Evolutionary conservation across 2,329 filamentous ascomycete genomes (phyloP).

Genomic region (Ophiocordyceps camponoti-floridani): DNA sequence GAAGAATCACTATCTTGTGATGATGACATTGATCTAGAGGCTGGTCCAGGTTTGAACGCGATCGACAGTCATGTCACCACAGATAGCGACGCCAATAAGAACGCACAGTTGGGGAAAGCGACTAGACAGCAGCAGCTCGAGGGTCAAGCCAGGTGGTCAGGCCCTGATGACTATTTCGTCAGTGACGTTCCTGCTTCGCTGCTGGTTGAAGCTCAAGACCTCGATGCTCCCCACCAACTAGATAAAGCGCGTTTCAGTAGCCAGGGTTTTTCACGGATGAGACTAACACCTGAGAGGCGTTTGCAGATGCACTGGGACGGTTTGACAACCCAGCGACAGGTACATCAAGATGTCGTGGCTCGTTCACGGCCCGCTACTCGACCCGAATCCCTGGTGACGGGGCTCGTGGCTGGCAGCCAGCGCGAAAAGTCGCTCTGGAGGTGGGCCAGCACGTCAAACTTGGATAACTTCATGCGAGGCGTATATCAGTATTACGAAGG

Average conservation of each 20-base stretch:
- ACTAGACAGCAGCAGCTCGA: slow-evolving; percentile 1
- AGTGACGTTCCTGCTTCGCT: slow-evolving; percentile 48
- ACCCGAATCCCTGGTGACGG: slow-evolving; percentile 12
- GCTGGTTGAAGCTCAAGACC: slow-evolving; percentile 33
- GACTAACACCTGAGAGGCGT: neutral
- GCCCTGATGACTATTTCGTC: slow-evolving; percentile 29
- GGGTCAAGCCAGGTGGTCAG: slow-evolving; percentile 8
- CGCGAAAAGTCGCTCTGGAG: slow-evolving; percentile 73
- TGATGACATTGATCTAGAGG: slow-evolving; percentile 30
- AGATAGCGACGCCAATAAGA: slow-evolving; percentile 13
- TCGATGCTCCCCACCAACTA: neutral
- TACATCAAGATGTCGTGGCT: slow-evolving; percentile 23
- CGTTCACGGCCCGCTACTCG: slow-evolving; percentile 4
- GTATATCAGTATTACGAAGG: slow-evolving; percentile 78
- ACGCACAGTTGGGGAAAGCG: slow-evolving; percentile 2
- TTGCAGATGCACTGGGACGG: slow-evolving; percentile 28
- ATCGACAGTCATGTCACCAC: slow-evolving; percentile 28
- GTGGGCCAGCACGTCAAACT: slow-evolving; percentile 80
- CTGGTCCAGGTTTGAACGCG: slow-evolving; percentile 24
- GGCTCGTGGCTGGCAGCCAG: slow-evolving; percentile 15
- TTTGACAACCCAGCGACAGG: slow-evolving; percentile 29
- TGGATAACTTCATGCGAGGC: slow-evolving; percentile 70
- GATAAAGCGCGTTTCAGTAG: neutral
- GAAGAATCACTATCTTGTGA: slow-evolving; percentile 26
- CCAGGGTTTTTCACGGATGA: neutral